Evolutionary conservation across 2,329 filamentous ascomycete species (phyloP).

Genomic region (Penicillium paneum): DNA sequence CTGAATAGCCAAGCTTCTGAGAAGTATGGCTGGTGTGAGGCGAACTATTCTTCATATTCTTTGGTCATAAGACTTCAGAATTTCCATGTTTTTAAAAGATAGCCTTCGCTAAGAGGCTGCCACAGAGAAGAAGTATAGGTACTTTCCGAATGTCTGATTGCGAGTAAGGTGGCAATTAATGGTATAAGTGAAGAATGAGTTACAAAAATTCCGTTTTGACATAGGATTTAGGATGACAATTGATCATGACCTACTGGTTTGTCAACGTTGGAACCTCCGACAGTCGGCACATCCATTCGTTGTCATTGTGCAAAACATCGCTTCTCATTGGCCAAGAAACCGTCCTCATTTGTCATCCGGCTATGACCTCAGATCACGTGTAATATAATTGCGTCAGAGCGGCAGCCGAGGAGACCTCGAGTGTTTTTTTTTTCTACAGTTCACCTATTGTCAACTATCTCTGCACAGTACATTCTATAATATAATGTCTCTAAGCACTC

Average conservation of each 20-base stretch:
- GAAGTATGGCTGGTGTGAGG: background rate
- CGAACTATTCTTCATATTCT: background rate
- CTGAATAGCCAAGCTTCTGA: too few relatives aligned
- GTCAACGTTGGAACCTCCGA: constrained; percentile 14
- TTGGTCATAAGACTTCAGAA: too few relatives aligned
- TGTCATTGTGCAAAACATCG: constrained; percentile 17
- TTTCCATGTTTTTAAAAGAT: background rate
- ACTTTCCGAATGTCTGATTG: background rate
- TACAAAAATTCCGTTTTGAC: background rate
- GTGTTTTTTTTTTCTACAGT: constrained; percentile 5
- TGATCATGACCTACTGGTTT: background rate
- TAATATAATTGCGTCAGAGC: constrained; percentile 34
- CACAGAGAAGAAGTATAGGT: background rate
- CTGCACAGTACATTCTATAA: background rate
- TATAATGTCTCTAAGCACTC: constrained; percentile 33
- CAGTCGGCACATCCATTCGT: constrained; percentile 11
- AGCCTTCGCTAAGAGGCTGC: background rate
- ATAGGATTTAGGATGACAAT: background rate
- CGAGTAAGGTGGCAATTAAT: background rate
- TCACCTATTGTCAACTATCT: background rate
- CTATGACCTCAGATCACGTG: constrained; percentile 24
- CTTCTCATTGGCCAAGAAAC: constrained; percentile 22
- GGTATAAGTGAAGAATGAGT: too few relatives aligned
- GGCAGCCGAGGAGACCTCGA: constrained; percentile 2
- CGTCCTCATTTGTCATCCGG: constrained; percentile 30